Conservation (phyloP, 208 protist species). For the Leptomonas pyrrhocoris region DNA sequence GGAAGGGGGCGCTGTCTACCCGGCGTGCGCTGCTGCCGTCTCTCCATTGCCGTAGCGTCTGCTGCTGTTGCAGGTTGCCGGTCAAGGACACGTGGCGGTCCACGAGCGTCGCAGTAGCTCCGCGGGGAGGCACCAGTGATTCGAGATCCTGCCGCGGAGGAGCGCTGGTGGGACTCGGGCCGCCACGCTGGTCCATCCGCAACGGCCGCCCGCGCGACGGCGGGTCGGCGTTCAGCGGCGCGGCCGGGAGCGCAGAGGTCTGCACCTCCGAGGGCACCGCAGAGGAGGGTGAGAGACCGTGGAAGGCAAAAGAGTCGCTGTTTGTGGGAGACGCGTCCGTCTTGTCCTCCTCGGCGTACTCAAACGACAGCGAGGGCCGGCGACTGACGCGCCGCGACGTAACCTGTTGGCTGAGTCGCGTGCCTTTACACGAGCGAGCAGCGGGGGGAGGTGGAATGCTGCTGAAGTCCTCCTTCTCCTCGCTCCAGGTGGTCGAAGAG, state of each 20-base stretch:
- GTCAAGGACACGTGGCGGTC: conserved; percentile 3
- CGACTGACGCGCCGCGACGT: conserved; percentile 5
- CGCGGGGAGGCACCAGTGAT: background rate
- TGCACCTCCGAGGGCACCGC: conserved; percentile 9
- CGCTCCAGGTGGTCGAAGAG: background rate
- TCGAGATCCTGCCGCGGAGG: conserved; percentile 19
- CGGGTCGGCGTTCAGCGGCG: background rate
- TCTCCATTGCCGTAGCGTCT: background rate
- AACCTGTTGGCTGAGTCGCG: background rate
- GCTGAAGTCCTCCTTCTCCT: background rate
- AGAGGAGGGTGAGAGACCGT: conserved; percentile 13
- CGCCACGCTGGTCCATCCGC: conserved; percentile 4
- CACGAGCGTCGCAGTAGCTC: background rate
- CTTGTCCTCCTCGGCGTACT: conserved; percentile 15
- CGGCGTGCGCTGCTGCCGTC: background rate
- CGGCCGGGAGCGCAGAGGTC: background rate
- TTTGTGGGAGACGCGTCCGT: background rate
- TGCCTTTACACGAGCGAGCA: conserved; percentile 1
- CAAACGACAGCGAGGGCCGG: conserved; percentile 8
- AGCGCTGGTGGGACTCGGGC: conserved; percentile 1
- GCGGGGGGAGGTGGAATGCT: background rate
- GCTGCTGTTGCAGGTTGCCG: background rate
- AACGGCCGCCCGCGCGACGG: background rate
- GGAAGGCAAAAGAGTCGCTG: conserved; percentile 9
- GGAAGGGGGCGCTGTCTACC: background rate